Percentiles rank a stretch among this genome's conserved stretches.
phyloP scores from a whole-genome alignment of 495 filamentous ascomycete species.

The Xylaria sp. region DNA sequence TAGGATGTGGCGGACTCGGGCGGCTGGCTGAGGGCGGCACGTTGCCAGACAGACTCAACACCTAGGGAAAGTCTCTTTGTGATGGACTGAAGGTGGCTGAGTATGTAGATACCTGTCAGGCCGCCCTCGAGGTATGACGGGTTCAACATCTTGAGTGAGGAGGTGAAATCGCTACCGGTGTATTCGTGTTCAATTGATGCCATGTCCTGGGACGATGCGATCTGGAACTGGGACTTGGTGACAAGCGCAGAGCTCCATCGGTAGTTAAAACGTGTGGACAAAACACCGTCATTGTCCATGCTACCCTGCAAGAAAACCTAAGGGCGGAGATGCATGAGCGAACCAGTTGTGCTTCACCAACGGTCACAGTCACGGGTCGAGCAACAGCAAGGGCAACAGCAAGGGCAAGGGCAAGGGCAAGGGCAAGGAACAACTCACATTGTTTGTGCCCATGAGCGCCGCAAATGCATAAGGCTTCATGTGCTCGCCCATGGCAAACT shows the following conservation, averaged over 20 bases:
- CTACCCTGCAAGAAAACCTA: constrained; percentile 96
- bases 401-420: no score
- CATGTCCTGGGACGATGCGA: constrained; percentile 72
- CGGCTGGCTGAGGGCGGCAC: constrained; percentile 73
- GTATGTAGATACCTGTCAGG: constrained; percentile 92
- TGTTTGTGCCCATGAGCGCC: constrained; percentile 88
- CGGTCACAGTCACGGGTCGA: neutral
- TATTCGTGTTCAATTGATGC: constrained; percentile 93
- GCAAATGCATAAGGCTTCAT: constrained; percentile 94
- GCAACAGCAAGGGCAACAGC: no score
- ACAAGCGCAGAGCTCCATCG: constrained; percentile 78
- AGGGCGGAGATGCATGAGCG: constrained; percentile 15
- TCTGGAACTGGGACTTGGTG: constrained; percentile 84
- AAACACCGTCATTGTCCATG: constrained; percentile 84
- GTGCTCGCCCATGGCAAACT: constrained; percentile 90
- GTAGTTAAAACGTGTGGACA: constrained; percentile 87
- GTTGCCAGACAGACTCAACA: constrained; percentile 93
- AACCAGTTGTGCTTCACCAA: neutral
- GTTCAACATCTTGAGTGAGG: constrained; percentile 89
- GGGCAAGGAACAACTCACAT: constrained; percentile 63
- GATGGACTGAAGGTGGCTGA: constrained; percentile 91
- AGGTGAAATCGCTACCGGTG: constrained; percentile 88
- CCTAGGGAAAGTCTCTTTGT: constrained; percentile 89
- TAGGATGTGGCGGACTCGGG: constrained; percentile 89
- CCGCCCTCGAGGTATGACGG: constrained; percentile 91